Evolutionary conservation across 768 basidiomycete species (phyloP).

Genomic region (Serendipita sp.): DNA sequence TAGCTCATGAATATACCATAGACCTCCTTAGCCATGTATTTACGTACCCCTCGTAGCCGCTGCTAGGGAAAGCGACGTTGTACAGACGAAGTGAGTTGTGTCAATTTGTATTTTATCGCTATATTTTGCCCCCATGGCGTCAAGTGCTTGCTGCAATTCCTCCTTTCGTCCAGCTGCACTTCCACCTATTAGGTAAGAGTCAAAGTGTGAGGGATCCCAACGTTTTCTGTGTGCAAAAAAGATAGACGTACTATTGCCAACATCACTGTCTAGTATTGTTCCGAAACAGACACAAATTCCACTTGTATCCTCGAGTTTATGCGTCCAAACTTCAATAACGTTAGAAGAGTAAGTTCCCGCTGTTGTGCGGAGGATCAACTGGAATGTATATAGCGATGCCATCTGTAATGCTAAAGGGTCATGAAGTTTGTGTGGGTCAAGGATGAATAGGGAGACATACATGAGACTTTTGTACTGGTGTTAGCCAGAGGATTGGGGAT

Average conservation of each 20-base stretch:
- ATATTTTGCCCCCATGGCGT: conserved; percentile 80
- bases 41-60: conserved; percentile 43
- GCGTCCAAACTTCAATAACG: conserved; percentile 66
- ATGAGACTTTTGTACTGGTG: conserved; percentile 76
- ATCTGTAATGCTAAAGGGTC: conserved; percentile 13
- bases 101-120: conserved; percentile 91
- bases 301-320: conserved; percentile 88
- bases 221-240: not conserved
- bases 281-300: conserved; percentile 94
- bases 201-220: too few relatives aligned
- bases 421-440: not conserved
- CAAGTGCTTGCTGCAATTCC: conserved; percentile 63
- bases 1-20: not conserved
- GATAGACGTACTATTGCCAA: not conserved
- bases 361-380: conserved; percentile 81
- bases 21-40: conserved; percentile 11
- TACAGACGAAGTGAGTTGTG: conserved; percentile 96
- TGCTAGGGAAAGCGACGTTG: conserved; percentile 44
- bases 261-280: conserved; percentile 50
- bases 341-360: conserved; percentile 86
- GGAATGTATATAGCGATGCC: conserved; percentile 70
- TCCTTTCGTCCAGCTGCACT: conserved; percentile 40
- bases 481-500: conserved; percentile 73
- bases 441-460: conserved; percentile 32
- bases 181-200: not conserved